These are phyloP conservation scores for Leccinum aurantiacum DNA, from an alignment of 768 basidiomycete genomes.

Conservation along the genomic window DNA sequence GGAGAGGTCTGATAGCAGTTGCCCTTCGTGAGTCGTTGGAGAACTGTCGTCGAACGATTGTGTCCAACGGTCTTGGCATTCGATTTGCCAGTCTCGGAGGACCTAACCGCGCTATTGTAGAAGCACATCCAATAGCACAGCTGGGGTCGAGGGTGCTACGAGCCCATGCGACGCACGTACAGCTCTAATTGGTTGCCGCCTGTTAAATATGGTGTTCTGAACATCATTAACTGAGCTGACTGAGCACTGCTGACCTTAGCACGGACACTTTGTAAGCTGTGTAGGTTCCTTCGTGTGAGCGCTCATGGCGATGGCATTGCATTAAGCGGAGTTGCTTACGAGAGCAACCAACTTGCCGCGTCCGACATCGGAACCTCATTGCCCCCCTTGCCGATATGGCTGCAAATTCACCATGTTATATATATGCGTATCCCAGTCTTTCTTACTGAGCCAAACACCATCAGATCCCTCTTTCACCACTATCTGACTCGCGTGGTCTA, in stretches of 20 bases:
- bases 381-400: not conserved
- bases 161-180: not conserved
- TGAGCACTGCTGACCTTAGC: not conserved
- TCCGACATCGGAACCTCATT: not conserved
- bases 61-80: not conserved
- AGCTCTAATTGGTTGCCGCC: not conserved
- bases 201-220: not conserved
- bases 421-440: not conserved
- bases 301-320: no score
- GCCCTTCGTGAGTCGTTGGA: not conserved
- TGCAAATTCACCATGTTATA: not conserved
- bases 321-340: not conserved
- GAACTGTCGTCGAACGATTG: not conserved
- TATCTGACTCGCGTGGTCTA: not conserved
- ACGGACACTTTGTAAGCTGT: slow-evolving; percentile 3
- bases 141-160: not conserved
- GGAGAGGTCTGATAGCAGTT: not conserved
- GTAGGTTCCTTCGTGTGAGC: not conserved
- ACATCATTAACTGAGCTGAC: not conserved
- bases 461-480: not conserved
- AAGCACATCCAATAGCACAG: not conserved
- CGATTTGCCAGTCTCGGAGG: not conserved
- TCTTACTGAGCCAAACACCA: not conserved
- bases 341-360: not conserved
- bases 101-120: not conserved